A percentile compares a stretch with the other conserved stretches of the same genome.
Conservation (phyloP, 768 basidiomycete species). For the Amanita pallidorosea region DNA sequence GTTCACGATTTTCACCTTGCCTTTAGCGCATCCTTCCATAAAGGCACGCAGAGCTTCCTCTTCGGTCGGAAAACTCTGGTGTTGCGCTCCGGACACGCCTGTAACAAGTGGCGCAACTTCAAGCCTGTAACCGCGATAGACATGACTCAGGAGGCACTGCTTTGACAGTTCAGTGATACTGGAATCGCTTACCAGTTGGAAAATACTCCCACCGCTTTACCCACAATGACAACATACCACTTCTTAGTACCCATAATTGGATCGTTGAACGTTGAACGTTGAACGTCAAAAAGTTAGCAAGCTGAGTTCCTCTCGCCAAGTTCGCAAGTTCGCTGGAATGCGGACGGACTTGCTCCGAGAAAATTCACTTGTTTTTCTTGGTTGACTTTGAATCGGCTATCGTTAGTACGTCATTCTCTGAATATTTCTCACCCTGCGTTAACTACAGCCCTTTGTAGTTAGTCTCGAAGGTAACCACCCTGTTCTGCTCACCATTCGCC, state of each 20-base stretch:
- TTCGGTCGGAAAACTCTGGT: conserved; percentile 31
- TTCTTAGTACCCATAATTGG: conserved; percentile 18
- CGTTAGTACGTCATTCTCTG: not conserved
- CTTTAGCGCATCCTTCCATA: conserved; percentile 15
- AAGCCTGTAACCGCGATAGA: conserved; percentile 24
- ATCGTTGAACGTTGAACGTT: not conserved
- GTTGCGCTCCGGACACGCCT: conserved; percentile 28
- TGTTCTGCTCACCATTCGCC: too few species aligned
- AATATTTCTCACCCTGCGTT: not conserved
- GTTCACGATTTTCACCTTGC: conserved; percentile 17
- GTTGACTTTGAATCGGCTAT: not conserved
- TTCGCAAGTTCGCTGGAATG: not conserved
- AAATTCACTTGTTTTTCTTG: not conserved
- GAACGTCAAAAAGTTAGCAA: not conserved
- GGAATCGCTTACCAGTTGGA: conserved; percentile 18
- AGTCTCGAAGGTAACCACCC: not conserved
- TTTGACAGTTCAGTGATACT: not conserved
- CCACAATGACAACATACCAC: conserved; percentile 24
- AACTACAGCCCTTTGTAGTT: not conserved
- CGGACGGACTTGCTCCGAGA: not conserved
- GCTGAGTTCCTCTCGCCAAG: not conserved
- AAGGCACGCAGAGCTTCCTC: conserved; percentile 29
- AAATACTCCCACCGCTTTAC: conserved; percentile 21
- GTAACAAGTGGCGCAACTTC: conserved; percentile 32
- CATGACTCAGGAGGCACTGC: not conserved